Percentiles rank a stretch among this genome's conserved stretches.
These are phyloP conservation scores for Cyberlindnera veronae DNA, from an alignment of 805 yeast species.

Conservation along the genomic window DNA sequence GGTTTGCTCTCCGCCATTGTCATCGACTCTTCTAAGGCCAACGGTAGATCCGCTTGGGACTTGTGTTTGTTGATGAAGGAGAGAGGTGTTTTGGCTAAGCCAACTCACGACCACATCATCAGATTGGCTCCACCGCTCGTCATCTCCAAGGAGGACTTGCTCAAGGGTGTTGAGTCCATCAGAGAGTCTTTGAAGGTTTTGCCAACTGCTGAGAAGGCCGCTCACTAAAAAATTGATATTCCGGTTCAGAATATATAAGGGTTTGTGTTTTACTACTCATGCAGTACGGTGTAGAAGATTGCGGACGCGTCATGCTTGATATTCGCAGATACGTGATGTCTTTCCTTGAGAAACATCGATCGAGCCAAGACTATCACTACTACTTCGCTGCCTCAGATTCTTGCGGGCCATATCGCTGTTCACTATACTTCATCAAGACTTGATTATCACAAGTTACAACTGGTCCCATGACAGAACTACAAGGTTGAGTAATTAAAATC, in stretches of 20 bases:
- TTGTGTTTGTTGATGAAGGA: conserved; percentile 86
- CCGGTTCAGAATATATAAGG: neutral
- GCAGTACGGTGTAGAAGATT: no score
- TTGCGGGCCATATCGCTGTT: no score
- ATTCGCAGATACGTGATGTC: no score
- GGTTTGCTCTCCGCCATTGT: conserved; percentile 91
- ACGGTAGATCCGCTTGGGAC: conserved; percentile 95
- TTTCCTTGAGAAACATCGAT: no score
- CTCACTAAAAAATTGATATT: conserved; percentile 21
- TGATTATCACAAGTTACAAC: no score
- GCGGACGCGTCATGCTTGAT: no score
- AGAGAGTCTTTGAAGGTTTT: conserved; percentile 50
- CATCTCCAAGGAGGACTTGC: conserved; percentile 80
- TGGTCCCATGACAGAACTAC: no score
- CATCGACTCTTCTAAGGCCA: conserved; percentile 76
- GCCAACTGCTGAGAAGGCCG: conserved; percentile 49
- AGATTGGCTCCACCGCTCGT: conserved; percentile 96
- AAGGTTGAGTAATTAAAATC: no score
- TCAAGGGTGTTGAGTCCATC: conserved; percentile 77
- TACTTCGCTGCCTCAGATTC: neutral
- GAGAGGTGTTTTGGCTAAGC: conserved; percentile 89
- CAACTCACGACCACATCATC: conserved; percentile 93
- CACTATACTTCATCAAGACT: no score
- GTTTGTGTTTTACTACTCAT: no score
- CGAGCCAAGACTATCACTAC: no score